Percentiles rank a stretch among this genome's conserved stretches.
These are phyloP conservation scores for Mycena crocata DNA, from an alignment of 768 basidiomycete species.

Conservation along the genomic window DNA sequence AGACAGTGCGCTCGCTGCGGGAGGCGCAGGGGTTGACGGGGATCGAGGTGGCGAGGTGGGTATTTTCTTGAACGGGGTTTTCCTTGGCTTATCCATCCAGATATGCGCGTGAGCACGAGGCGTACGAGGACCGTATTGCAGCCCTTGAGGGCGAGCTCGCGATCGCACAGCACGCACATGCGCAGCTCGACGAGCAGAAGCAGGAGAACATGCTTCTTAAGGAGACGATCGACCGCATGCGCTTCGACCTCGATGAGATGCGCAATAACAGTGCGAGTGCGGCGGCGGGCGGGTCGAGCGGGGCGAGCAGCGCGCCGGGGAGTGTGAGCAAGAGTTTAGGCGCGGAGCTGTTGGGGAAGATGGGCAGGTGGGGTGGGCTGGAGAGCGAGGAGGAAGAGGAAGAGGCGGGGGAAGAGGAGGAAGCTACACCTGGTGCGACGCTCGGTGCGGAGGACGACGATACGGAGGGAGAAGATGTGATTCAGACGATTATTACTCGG, in stretches of 20 bases:
- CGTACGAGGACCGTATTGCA: constrained; percentile 77
- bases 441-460: constrained; percentile 60
- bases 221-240: constrained; percentile 95
- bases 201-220: constrained; percentile 93
- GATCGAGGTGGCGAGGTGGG: constrained; percentile 75
- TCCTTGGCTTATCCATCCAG: no score
- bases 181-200: constrained; percentile 90
- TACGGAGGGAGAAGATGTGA: constrained; percentile 78
- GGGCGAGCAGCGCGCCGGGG: constrained; percentile 61
- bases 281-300: constrained; percentile 52
- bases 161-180: constrained; percentile 77
- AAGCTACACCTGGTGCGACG: constrained; percentile 41
- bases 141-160: constrained; percentile 79
- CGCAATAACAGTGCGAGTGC: constrained; percentile 58
- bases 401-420: constrained; percentile 52
- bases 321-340: constrained; percentile 81
- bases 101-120: constrained; percentile 74
- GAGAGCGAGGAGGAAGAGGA: constrained; percentile 43
- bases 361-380: constrained; percentile 52
- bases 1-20: constrained; percentile 72
- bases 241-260: constrained; percentile 95
- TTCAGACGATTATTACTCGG: constrained; percentile 90
- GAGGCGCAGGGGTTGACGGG: constrained; percentile 71
- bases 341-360: constrained; percentile 75
- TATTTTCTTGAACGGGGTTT: no score